Evolutionary conservation across 768 basidiomycete genomes (phyloP).

Genomic region (Collybia nuda): DNA sequence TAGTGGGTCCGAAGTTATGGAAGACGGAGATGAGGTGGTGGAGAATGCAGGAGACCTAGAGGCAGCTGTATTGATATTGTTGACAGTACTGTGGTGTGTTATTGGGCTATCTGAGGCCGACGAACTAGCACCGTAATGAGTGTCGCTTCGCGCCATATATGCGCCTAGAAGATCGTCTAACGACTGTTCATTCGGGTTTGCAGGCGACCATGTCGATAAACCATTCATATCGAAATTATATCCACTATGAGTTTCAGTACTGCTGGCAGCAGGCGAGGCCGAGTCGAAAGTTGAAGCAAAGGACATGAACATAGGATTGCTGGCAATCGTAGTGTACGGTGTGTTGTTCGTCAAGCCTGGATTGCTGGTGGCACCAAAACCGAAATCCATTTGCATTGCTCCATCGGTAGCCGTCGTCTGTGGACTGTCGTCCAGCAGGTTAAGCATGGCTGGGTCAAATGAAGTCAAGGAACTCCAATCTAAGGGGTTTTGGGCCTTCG

Average conservation of each 20-base stretch:
- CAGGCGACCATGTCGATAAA: constrained; percentile 44
- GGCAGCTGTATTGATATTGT: constrained; percentile 18
- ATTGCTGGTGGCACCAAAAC: constrained; percentile 42
- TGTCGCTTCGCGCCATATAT: constrained; percentile 32
- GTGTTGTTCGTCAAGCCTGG: constrained; percentile 44
- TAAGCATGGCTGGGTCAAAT: constrained; percentile 71
- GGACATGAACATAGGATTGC: constrained; percentile 85
- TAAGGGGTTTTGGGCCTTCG: constrained; percentile 41
- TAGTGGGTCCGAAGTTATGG: constrained; percentile 30
- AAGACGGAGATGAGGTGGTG: constrained; percentile 36
- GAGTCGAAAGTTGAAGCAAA: constrained; percentile 61
- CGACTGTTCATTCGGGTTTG: constrained; percentile 30
- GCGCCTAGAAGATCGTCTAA: constrained; percentile 48
- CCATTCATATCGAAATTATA: constrained; percentile 50
- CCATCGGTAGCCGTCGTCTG: constrained; percentile 55
- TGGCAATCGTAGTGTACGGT: constrained; percentile 78
- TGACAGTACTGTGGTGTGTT: constrained; percentile 38
- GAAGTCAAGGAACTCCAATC: constrained; percentile 70
- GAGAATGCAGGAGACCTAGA: constrained; percentile 32
- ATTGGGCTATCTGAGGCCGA: constrained; percentile 55
- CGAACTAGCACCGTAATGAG: constrained; percentile 27
- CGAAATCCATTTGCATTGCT: constrained; percentile 61
- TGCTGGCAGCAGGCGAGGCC: constrained; percentile 23
- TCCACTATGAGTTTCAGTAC: constrained; percentile 22
- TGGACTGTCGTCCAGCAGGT: constrained; percentile 57